A percentile compares a stretch with the other conserved stretches of the same genome.
These are phyloP conservation scores for Ustilago cynodontis DNA, from an alignment of 1,284 basidiomycete genomes.

Conservation along the genomic window DNA sequence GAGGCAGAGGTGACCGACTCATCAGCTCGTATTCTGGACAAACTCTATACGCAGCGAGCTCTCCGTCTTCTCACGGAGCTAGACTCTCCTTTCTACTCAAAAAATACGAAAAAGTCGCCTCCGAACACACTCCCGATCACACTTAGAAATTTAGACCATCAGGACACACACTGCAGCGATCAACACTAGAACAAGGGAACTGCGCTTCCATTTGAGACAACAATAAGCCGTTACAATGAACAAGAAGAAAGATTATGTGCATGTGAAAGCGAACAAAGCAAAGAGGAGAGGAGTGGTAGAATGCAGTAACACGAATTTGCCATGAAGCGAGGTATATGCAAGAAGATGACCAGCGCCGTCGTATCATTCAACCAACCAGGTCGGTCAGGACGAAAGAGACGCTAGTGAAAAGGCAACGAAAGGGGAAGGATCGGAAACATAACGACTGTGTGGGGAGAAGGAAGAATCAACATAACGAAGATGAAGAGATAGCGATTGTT, in stretches of 20 bases:
- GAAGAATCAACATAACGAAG: neutral
- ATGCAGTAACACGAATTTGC: conserved; percentile 8
- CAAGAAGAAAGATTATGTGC: conserved; percentile 1
- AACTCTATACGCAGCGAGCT: conserved; percentile 25
- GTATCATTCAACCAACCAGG: neutral
- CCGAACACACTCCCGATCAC: neutral
- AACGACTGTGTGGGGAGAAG: conserved; percentile 7
- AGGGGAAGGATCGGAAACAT: neutral
- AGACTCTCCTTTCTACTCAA: neutral
- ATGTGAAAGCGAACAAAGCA: neutral
- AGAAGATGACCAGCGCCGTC: neutral
- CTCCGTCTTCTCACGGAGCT: neutral
- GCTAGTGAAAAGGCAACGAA: conserved; percentile 6
- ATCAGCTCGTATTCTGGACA: conserved; percentile 22
- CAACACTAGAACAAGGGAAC: conserved; percentile 6
- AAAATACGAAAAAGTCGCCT: neutral
- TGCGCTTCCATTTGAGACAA: conserved; percentile 25
- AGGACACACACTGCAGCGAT: neutral
- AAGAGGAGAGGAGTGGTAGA: neutral
- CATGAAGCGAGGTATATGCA: conserved; percentile 36
- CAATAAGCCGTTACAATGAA: conserved; percentile 45
- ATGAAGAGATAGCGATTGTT: conserved; percentile 28
- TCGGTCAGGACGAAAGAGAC: neutral
- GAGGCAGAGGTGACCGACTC: no score
- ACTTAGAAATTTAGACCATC: neutral